phyloP scores from a whole-genome alignment of 148 eudicot species.

The Gaultheria prostrata region DNA sequence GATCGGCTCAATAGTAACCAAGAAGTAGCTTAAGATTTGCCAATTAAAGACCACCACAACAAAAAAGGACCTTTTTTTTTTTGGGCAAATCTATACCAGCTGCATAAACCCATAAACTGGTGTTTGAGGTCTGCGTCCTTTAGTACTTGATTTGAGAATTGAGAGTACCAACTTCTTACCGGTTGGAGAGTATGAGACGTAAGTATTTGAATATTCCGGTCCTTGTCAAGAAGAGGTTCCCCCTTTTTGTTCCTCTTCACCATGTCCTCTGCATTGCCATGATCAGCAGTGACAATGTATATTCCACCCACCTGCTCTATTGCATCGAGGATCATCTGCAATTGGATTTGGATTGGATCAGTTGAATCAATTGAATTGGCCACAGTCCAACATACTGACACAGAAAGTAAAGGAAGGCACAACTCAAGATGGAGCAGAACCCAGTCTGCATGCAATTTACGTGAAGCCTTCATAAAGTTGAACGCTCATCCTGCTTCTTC shows the following conservation, averaged over 20 bases:
- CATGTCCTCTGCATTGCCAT: slow-evolving; percentile 99
- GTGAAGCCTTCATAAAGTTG: not conserved
- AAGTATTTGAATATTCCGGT: slow-evolving; percentile 76
- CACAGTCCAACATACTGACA: not conserved
- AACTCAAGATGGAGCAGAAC: not conserved
- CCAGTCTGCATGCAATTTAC: not conserved
- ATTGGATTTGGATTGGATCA: slow-evolving; percentile 1
- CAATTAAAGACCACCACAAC: not conserved
- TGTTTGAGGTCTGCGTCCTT: not conserved
- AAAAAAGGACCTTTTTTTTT: not conserved
- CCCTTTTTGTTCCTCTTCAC: slow-evolving; percentile 96
- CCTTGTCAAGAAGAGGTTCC: slow-evolving; percentile 75
- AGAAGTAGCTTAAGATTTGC: not conserved
- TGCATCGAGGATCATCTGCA: slow-evolving; percentile 83
- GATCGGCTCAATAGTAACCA: not conserved
- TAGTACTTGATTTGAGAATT: not conserved
- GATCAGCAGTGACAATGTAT: slow-evolving; percentile 88
- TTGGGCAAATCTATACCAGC: not conserved
- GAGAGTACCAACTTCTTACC: slow-evolving; percentile 36
- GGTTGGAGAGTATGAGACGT: slow-evolving; percentile 94
- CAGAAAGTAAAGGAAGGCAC: not conserved
- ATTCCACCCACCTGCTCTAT: slow-evolving; percentile 88
- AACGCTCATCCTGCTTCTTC: not conserved
- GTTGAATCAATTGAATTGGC: not conserved
- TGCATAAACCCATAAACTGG: not conserved